Conservation (phyloP, 257 asterid species). For the Scutellaria minor region DNA sequence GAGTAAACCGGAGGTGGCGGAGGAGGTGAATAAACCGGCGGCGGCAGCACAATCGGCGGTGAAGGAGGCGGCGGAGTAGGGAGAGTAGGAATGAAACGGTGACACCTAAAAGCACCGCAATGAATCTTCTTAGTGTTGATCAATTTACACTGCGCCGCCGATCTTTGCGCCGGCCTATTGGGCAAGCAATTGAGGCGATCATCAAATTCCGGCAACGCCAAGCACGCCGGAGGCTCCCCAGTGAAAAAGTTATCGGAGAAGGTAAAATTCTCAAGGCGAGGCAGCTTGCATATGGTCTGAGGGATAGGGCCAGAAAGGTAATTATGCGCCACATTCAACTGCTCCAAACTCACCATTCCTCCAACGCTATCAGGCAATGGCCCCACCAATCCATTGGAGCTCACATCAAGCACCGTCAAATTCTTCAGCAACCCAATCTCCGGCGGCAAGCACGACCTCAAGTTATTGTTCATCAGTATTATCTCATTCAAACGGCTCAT, state of each 20-base stretch:
- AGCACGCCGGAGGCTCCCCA: conserved; percentile 76
- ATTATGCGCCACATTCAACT: conserved; percentile 78
- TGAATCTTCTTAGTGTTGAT: conserved; percentile 62
- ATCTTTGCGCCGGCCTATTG: conserved; percentile 62
- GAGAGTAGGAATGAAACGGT: conserved; percentile 62
- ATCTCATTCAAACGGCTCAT: conserved; percentile 78
- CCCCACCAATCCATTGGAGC: conserved; percentile 67
- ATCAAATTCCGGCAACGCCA: conserved; percentile 60
- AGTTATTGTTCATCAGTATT: conserved; percentile 65
- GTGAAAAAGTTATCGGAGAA: conserved; percentile 71
- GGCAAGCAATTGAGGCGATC: conserved; percentile 76
- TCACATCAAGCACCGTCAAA: conserved; percentile 73
- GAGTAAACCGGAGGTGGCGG: conserved; percentile 41
- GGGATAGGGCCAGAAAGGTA: conserved; percentile 68
- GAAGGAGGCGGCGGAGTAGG: conserved; percentile 71
- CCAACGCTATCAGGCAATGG: conserved; percentile 69
- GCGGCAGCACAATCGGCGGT: conserved; percentile 42
- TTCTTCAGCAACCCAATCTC: conserved; percentile 76
- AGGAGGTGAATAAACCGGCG: conserved; percentile 41
- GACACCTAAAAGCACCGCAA: conserved; percentile 78
- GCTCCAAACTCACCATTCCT: conserved; percentile 75
- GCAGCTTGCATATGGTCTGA: conserved; percentile 62
- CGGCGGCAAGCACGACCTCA: conserved; percentile 79
- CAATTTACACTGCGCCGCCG: conserved; percentile 60
- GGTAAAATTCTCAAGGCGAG: conserved; percentile 69